These are phyloP conservation scores for Sphaerulina populicola DNA, from an alignment of 2,329 filamentous ascomycete species.

Conservation along the genomic window DNA sequence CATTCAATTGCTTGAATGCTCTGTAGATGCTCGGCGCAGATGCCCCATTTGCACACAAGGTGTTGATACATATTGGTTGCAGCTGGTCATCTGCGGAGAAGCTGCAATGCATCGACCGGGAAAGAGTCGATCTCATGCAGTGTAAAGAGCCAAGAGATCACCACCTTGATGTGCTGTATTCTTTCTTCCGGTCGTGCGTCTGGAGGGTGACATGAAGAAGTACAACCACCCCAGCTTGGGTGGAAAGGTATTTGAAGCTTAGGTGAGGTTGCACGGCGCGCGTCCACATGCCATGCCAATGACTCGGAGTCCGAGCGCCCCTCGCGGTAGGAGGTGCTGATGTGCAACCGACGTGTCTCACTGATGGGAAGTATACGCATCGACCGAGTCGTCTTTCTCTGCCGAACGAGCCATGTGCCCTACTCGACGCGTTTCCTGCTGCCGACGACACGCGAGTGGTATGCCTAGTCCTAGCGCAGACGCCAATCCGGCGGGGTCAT, in stretches of 20 bases:
- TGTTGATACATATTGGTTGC: neutral
- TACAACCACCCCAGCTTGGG: too few relatives aligned
- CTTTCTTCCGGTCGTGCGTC: neutral
- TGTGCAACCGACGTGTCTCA: too few relatives aligned
- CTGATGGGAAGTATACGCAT: too few relatives aligned
- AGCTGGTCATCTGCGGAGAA: neutral
- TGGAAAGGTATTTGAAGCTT: too few relatives aligned
- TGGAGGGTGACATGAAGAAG: neutral
- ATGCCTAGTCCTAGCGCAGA: neutral
- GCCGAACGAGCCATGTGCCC: too few relatives aligned
- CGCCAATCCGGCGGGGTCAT: neutral
- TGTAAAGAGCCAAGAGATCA: neutral
- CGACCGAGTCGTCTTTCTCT: too few relatives aligned
- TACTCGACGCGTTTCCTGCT: too few relatives aligned
- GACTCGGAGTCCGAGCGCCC: too few relatives aligned
- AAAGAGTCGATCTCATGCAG: neutral
- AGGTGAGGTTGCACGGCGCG: too few relatives aligned
- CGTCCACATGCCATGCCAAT: too few relatives aligned
- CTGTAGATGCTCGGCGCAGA: neutral
- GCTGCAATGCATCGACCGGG: neutral
- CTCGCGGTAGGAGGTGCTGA: too few relatives aligned
- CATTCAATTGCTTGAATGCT: neutral
- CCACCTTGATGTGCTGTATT: neutral
- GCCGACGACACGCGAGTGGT: too few relatives aligned
- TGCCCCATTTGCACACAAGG: neutral